Conservation (phyloP, 2,329 filamentous ascomycete genomes). For the Cercospora berteroae region DNA sequence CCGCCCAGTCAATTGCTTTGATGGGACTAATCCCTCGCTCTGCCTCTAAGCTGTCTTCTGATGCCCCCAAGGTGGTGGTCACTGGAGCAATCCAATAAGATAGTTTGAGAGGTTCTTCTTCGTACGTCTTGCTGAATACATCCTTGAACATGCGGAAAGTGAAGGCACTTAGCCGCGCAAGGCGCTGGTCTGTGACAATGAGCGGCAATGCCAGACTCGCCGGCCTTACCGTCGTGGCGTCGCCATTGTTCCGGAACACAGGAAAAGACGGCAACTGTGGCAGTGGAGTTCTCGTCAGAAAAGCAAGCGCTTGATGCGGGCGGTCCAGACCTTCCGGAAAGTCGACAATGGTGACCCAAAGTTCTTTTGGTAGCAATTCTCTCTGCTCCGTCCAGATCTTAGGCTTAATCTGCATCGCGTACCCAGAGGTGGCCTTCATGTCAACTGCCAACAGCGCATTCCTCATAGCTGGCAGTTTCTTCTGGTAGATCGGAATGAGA, state of each 20-base stretch:
- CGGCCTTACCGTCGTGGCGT: slow-evolving; percentile 58
- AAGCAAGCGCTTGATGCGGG: slow-evolving; percentile 61
- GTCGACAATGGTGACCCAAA: slow-evolving; percentile 63
- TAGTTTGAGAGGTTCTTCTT: slow-evolving; percentile 60
- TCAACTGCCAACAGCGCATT: slow-evolving; percentile 83
- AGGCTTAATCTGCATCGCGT: slow-evolving; percentile 78
- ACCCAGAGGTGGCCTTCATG: slow-evolving; percentile 69
- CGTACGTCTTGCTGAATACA: slow-evolving; percentile 84
- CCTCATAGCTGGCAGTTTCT: slow-evolving; percentile 73
- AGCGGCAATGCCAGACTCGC: slow-evolving; percentile 46
- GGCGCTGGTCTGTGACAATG: slow-evolving; percentile 41
- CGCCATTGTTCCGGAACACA: slow-evolving; percentile 67
- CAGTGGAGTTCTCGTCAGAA: slow-evolving; percentile 67
- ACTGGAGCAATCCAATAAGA: slow-evolving; percentile 80
- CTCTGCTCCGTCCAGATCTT: slow-evolving; percentile 61
- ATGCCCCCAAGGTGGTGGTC: slow-evolving; percentile 3
- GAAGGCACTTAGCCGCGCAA: slow-evolving; percentile 65
- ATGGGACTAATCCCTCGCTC: slow-evolving; percentile 27
- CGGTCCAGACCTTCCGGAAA: slow-evolving; percentile 61
- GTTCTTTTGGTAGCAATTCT: slow-evolving; percentile 47
- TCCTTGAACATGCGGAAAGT: slow-evolving; percentile 76
- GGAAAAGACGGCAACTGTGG: slow-evolving; percentile 66
- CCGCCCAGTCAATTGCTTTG: slow-evolving; percentile 59
- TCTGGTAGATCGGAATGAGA: slow-evolving; percentile 70
- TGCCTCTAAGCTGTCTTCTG: neutral